Conservation (phyloP, 176 grass and related monocot genomes). For the Aegilops speltoides region DNA sequence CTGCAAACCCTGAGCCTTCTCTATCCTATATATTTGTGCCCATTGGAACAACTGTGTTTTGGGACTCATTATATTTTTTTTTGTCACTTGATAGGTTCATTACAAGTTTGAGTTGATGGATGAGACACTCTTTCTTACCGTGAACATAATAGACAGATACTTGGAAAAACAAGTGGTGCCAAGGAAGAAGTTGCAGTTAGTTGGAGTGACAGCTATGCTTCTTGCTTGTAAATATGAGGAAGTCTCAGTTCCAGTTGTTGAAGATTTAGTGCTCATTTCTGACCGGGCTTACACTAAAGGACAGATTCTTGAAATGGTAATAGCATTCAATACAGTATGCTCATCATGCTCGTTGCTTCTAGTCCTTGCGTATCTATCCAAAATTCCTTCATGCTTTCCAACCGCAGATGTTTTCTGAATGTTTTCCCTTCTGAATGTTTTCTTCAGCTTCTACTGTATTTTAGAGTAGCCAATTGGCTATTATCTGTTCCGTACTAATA, state of each 20-base stretch:
- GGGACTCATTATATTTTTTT: slow-evolving; percentile 15
- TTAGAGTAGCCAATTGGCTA: background rate
- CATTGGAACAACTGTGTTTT: background rate
- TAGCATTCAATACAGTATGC: background rate
- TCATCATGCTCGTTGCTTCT: background rate
- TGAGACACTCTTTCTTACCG: slow-evolving; percentile 87
- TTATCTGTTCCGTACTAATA: background rate
- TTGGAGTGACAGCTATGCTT: slow-evolving; percentile 90
- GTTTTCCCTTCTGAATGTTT: slow-evolving; percentile 2
- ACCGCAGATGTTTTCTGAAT: background rate
- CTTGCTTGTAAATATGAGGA: slow-evolving; percentile 97
- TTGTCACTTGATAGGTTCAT: slow-evolving; percentile 63
- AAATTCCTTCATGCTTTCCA: slow-evolving; percentile 3
- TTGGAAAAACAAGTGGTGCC: slow-evolving; percentile 63
- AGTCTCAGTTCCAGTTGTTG: slow-evolving; percentile 83
- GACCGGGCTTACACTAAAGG: slow-evolving; percentile 67
- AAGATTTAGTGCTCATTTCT: slow-evolving; percentile 78
- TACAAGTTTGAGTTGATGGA: slow-evolving; percentile 95
- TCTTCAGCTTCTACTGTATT: background rate
- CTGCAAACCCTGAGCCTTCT: background rate
- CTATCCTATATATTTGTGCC: background rate
- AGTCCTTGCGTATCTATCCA: background rate
- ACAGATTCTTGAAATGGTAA: slow-evolving; percentile 93
- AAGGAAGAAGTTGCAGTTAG: slow-evolving; percentile 87
- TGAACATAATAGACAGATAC: slow-evolving; percentile 95